Evolutionary conservation across 2,329 filamentous ascomycete species (phyloP), one percentile per base, ranked within the genome.

Genomic region (Celoporthe dispersa): DNA sequence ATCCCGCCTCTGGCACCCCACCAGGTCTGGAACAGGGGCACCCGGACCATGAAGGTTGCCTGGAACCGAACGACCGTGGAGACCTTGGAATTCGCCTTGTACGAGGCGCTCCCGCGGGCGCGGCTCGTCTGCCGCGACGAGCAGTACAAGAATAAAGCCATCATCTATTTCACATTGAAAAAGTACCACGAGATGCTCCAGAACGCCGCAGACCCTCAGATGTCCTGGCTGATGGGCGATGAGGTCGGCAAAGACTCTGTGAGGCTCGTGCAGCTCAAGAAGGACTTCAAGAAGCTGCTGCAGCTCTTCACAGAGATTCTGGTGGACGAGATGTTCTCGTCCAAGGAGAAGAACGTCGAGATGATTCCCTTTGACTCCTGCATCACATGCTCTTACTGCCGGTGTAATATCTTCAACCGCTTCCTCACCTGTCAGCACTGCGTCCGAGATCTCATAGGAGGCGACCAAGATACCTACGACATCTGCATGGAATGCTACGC

Each of bases 61-160:
- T 99, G 96, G 96, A 99, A 99, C 79, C 88, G 96, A 35, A 98
- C 94, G 0, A 98, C 94, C 0, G 92, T 92, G 2, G 94, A 98
- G 77, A 98, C 96, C 0, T 85, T 99, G 3, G 92, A 95, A 73
- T 84, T 97, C 79, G 96, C 95, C 0, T 80, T 98, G 28, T 87
- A 90, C 70, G 96, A 98, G 81, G 94, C 95, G 0, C 85, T 99
- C 2, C 94, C 94, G 0, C 94, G 94, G 75, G 93, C 94, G 12
- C 89, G 94, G 16, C 88, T 98, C 74, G 95, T 98, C 2, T 98
- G 96, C 78, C 92, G 96, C 51, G 96, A 99, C 74, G 96, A 99
- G 79, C 95, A 98, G 79, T 99, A 99, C 84, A 98, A 98, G 79
- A 98, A 97, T 82, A 98, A 98, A 79, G 93, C 94, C 6, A 98